These are phyloP conservation scores for Kwoniella mangroviensis DNA, from an alignment of 768 basidiomycete species.

Conservation along the genomic window DNA sequence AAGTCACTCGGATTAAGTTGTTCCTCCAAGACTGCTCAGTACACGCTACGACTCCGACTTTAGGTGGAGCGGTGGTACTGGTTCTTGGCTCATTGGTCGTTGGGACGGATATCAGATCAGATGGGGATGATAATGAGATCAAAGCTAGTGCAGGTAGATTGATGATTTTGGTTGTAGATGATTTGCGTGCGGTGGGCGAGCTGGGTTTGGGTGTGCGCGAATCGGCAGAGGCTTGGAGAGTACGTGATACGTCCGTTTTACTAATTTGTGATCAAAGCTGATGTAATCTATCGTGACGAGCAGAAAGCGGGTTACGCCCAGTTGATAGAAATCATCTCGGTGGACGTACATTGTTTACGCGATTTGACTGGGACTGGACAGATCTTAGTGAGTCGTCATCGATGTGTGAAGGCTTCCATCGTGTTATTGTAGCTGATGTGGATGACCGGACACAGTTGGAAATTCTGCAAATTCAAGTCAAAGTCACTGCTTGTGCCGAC, in stretches of 20 bases:
- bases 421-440: background rate
- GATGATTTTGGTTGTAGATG: conserved; percentile 65
- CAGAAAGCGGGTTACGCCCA: conserved; percentile 49
- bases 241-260: conserved; percentile 51
- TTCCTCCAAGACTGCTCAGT: conserved; percentile 71
- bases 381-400: conserved; percentile 27
- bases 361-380: conserved; percentile 29
- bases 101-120: conserved; percentile 73
- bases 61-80: conserved; percentile 71
- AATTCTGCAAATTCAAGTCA: conserved; percentile 30
- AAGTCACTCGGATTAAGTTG: conserved; percentile 74
- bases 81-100: conserved; percentile 72
- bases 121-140: conserved; percentile 66
- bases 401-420: background rate
- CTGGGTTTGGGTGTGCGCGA: conserved; percentile 28
- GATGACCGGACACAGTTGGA: conserved; percentile 30
- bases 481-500: conserved; percentile 57
- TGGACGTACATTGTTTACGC: conserved; percentile 34
- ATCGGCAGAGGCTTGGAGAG: conserved; percentile 71
- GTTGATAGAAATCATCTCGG: conserved; percentile 34
- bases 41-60: conserved; percentile 65
- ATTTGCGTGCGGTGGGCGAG: conserved; percentile 57
- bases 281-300: conserved; percentile 57
- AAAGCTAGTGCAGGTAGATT: conserved; percentile 63
- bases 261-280: background rate